Base-by-base conservation (phyloP, 371 early-diverging fungal genomes). In the Saksenaea oblongispora region DNA sequence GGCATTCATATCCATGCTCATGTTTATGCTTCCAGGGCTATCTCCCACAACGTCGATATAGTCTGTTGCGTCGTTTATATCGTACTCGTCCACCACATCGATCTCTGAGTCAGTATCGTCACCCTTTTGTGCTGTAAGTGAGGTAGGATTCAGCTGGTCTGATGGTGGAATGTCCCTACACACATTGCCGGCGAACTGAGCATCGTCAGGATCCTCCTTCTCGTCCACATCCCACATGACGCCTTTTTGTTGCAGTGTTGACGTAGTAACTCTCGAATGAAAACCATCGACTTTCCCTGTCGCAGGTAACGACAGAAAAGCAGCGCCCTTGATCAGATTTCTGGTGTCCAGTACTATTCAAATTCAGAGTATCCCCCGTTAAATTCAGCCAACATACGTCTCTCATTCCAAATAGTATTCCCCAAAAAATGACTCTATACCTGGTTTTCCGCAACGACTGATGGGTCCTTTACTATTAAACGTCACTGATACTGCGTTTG, bases 191-290 rank as follows among this genome's bases (percentile, higher is more conserved):
- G 51, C 22, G 22, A 8, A 22, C 51, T 47, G 51, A 47, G 51
- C 51, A 47, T 47, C 51, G 51, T 47, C 51, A 47, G 51, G 51
- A 47, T 47, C 51, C n/a, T 47, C 51, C 51, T 47, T 47, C 24
- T 47, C 51, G 24, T 22, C 51, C 51, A 47, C n/a, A 47, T 47
- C 51, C 51, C 51, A 22, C 51, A 47, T 47, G 51, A 47, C 5
- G 51, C 51, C 51, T 47, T 47, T 47, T 22, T 47, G 51, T 47
- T 47, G 51, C 24, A 22, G 22, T 22, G 24, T 5, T 47, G 51
- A 47, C 11, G 51, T 47, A 47, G 0, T 47, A 47, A 47, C 24
- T 17, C 51, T 22, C 51, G 51, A 47, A 47, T 47, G 51, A 47
- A 47, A 47, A 47, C 51, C 51, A 47, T 47, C 51, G 51, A 47